Evolutionary conservation across 495 filamentous ascomycete genomes (phyloP), one percentile per base, ranked within the genome.

Genomic region (Penicillium desertorum): DNA sequence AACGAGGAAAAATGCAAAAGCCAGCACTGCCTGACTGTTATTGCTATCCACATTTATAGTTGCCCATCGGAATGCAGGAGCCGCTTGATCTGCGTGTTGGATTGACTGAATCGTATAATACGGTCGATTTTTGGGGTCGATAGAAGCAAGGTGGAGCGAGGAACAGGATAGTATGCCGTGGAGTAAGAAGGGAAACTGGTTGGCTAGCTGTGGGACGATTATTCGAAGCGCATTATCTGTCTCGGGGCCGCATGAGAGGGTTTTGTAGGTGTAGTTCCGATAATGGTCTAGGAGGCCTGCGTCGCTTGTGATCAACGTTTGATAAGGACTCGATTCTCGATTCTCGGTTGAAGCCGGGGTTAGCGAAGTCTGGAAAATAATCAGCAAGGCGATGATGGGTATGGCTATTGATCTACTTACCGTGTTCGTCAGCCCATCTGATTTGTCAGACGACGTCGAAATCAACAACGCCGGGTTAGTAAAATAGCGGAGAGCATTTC

Each of bases 141-240:
- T 23, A 27, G 63, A 63, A 12, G 68, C 66, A 17, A 71, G 50
- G 41, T 76, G 73, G 20, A 70, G 43, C 2, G 70, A 62, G 3
- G 74, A 47, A 32, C 68, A 70, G 10, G 75, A 69, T 19, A 78
- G 56, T 16, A 78, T 63, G 3, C 71, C 72, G 25, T 74, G 66
- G 16, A 72, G 44, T 0, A 78, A 50, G 39, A 75, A 78, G 12
- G 48, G 34, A 37, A 57, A 50, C 14, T 60, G 46, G 10, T 48
- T 55, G 4, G 70, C 66, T 16, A 71, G 53, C 7, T 58, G 49
- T 1, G 66, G 61, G 4, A 73, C 57, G 2, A 65, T 60, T 5
- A 23, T 16, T 58, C 39, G 39, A 61, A 51, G 63, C 58, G 74
- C 30, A 59, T 51, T 20, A 5, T 23, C 34, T 64, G 56, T 27